Percentiles rank a stretch among this genome's conserved stretches.
Conservation (phyloP, 495 filamentous ascomycete genomes). For the Trichoderma asperelloides region DNA sequence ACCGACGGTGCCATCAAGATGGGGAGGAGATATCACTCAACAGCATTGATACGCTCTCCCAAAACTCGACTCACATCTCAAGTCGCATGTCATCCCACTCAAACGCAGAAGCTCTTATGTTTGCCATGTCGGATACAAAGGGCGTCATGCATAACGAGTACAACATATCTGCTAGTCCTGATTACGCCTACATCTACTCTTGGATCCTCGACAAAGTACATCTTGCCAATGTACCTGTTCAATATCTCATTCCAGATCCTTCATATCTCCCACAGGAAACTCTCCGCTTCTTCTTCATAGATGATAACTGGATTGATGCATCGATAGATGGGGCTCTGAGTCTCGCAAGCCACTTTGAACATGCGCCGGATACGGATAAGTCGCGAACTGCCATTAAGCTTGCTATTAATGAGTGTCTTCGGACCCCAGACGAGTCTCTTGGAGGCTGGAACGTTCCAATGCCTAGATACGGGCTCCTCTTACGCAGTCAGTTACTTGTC, state of each 20-base stretch:
- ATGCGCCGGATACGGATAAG: constrained; percentile 9
- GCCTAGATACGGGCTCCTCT: constrained; percentile 13
- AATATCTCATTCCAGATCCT: constrained; percentile 31
- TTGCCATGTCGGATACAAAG: neutral
- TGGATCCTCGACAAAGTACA: constrained; percentile 34
- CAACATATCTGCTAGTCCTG: constrained; percentile 19
- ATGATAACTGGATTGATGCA: constrained; percentile 33
- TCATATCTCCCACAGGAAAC: constrained; percentile 28
- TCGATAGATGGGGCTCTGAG: constrained; percentile 40
- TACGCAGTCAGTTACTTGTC: constrained; percentile 3
- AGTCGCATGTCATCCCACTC: too few species aligned
- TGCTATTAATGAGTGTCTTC: constrained; percentile 21
- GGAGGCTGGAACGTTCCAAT: constrained; percentile 14
- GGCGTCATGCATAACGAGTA: neutral
- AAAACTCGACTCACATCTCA: too few species aligned
- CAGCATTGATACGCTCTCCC: too few species aligned
- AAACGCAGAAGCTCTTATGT: too few species aligned
- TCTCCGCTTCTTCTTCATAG: constrained; percentile 39
- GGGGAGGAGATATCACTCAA: too few species aligned
- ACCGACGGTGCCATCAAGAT: too few species aligned
- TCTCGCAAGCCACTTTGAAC: constrained; percentile 30
- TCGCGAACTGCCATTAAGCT: constrained; percentile 21
- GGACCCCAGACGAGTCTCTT: constrained; percentile 10
- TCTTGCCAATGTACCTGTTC: constrained; percentile 30
- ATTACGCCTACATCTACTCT: constrained; percentile 25